Conservation (phyloP, 305 asterid genomes). For the Stenogyne calaminthoides region DNA sequence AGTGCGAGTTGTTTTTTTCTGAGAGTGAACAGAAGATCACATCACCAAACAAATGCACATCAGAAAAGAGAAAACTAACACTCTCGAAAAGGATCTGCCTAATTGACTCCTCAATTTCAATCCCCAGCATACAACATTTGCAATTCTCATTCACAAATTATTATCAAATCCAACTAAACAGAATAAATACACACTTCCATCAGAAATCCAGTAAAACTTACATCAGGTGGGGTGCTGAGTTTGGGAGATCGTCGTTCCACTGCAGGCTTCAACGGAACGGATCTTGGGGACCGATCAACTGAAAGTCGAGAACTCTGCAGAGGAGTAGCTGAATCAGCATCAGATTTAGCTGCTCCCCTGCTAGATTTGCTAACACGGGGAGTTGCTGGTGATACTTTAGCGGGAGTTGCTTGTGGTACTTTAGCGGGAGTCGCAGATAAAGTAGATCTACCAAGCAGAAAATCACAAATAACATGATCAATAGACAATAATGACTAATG, state of each 20-base stretch:
- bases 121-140: constrained; percentile 27
- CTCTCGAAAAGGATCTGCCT: constrained; percentile 2
- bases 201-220: constrained; percentile 41
- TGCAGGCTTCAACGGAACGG: constrained; percentile 69
- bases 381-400: constrained; percentile 59
- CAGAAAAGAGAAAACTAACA: constrained; percentile 30
- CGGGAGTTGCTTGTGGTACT: constrained; percentile 54
- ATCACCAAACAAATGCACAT: constrained; percentile 23
- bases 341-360: constrained; percentile 69
- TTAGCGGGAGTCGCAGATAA: constrained; percentile 54
- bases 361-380: constrained; percentile 55
- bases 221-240: constrained; percentile 77
- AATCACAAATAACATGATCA: constrained; percentile 15
- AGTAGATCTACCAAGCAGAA: constrained; percentile 60
- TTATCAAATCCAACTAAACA: constrained; percentile 12
- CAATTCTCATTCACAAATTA: constrained; percentile 5
- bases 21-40: constrained; percentile 30
- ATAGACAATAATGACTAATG: constrained; percentile 11
- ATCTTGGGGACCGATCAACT: constrained; percentile 62
- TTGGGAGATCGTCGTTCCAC: constrained; percentile 64
- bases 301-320: constrained; percentile 65
- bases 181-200: neutral
- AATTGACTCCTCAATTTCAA: constrained; percentile 4
- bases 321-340: constrained; percentile 72
- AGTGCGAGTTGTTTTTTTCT: constrained; percentile 74